Evolutionary conservation across 2,329 filamentous ascomycete species (phyloP), one percentile per base, ranked within the genome.

Genomic region (Aspergillus terreus): DNA sequence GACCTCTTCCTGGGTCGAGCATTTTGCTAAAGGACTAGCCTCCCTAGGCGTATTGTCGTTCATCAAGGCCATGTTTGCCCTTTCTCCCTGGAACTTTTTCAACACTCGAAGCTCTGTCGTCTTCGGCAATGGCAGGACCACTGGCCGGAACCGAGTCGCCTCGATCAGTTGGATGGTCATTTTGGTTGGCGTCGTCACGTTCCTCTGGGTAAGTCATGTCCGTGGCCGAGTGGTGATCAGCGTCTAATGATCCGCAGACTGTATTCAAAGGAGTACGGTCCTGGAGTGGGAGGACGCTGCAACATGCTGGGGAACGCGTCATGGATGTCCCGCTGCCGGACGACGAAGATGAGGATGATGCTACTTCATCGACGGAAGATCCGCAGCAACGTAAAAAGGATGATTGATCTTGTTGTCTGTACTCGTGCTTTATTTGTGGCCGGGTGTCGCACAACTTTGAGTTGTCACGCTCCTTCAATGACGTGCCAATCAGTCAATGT

Each of bases 401-500:
- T 40, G 55, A 67, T 25, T 68, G 53, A 62, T 55, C 33, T 7
- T 42, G 35, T n/a, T 17, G n/a, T 38, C 35, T 17, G 2, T 38
- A n/a, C 35, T 17, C 35, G 35, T 5, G 35, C 15, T n/a, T 38
- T 33, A 23, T 32, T 17, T 30, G 15, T 38, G 36, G 38, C 40
- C 36, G 41, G 33, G 12, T 35, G 19, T 58, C 88, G 90, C 90
- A 92, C 88, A 87, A 88, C 88, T 87, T 95, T 96, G 88, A 96
- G 91, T 94, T 95, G 89, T 82, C 90, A 91, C 82, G 82, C 84
- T 78, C 78, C 79, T 82, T 81, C 87, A 82, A 82, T 92, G 85
- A 84, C 83, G 83, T 91, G 89, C 85, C 87, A 85, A 94, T 92
- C 85, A 94, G 91, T 96, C 91, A 88, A 84, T 85, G 87, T 95